Evolutionary conservation across 441 rosid species (phyloP), one percentile per base, ranked within the genome.

Genomic region (Gossypium gossypioides): DNA sequence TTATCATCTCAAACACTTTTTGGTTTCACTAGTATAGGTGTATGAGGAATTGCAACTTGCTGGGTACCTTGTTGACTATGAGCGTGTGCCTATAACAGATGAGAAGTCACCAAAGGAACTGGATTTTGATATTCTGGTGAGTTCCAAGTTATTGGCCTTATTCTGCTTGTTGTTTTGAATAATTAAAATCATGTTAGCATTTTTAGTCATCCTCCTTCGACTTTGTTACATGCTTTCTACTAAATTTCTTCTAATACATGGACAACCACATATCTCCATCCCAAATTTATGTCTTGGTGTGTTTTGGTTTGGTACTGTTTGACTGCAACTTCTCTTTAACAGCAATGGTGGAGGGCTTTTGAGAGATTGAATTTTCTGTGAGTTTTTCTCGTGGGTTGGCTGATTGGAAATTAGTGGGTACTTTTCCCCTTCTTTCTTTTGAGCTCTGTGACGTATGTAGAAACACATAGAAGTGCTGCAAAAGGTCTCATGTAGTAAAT

Each of bases 31-130:
- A 69, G 59, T 75, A 72, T 73, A 92, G 99, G 98, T 88, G 62
- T 87, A 91, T 63, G 91, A 89, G 76, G 97, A 91, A 84, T 82
- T 96, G 82, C 98, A 92, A 64, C 78, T 74, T n/a, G 96, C 93
- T 84, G 97, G 97, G 4, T 93, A 91, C 83, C 88, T 82, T 74
- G 92, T 89, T 68, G 96, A 89, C 77, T 96, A 91, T 75, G 99
- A 96, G 75, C 96, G 99, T 46, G 97, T 96, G 77, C 99, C 99
- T 58, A 79, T 96, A 81, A 96, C 97, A 3, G 98, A 96, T 84
- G 99, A 92, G 81, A 96, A 92, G 77, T 82, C 99, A 67, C 98
- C 99, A 22, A 91, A 92, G 84, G 98, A 91, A 80, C 81, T 77
- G 44, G 99, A 92, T 85, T 91, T 96, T 67, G 99, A 96, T 85